phyloP scores from a whole-genome alignment of 306 rosid genomes.

The Vicia sativa region DNA sequence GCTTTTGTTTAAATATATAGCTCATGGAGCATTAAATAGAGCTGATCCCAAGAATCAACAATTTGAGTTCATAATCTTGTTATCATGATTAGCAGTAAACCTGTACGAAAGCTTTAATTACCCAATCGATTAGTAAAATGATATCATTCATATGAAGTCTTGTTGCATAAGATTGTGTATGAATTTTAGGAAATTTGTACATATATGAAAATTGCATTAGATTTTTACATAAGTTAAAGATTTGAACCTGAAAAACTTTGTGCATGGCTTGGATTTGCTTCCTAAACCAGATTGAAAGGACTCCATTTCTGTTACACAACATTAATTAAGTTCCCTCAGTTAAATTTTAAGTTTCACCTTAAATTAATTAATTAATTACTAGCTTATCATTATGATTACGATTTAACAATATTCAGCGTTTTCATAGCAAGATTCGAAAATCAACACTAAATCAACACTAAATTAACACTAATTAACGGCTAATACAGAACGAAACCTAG shows the following conservation, averaged over 20 bases:
- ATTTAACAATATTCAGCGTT: not conserved
- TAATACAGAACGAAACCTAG: not conserved
- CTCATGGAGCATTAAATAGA: conserved; percentile 52
- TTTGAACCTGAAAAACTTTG: conserved; percentile 99
- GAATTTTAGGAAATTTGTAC: conserved; percentile 42
- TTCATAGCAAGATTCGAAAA: not conserved
- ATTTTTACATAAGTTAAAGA: conserved; percentile 82
- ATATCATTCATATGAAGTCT: conserved; percentile 53
- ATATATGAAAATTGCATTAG: conserved; percentile 50
- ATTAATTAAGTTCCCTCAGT: conserved; percentile 66
- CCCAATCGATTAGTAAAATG: conserved; percentile 76
- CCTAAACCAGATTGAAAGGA: conserved; percentile 85
- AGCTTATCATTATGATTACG: not conserved
- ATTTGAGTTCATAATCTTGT: conserved; percentile 69
- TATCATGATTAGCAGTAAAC: conserved; percentile 70
- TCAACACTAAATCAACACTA: not conserved
- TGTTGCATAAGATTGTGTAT: conserved; percentile 36
- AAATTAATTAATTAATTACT: too few species aligned
- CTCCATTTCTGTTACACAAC: conserved; percentile 92
- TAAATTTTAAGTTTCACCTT: conserved; percentile 51
- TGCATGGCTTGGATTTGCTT: conserved; percentile 99
- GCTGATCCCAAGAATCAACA: conserved; percentile 60
- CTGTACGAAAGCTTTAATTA: conserved; percentile 80
- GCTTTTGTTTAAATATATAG: conserved; percentile 50
- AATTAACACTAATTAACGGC: not conserved